phyloP scores from a whole-genome alignment of 2,329 filamentous ascomycete species.

The Sporothrix sp. region DNA sequence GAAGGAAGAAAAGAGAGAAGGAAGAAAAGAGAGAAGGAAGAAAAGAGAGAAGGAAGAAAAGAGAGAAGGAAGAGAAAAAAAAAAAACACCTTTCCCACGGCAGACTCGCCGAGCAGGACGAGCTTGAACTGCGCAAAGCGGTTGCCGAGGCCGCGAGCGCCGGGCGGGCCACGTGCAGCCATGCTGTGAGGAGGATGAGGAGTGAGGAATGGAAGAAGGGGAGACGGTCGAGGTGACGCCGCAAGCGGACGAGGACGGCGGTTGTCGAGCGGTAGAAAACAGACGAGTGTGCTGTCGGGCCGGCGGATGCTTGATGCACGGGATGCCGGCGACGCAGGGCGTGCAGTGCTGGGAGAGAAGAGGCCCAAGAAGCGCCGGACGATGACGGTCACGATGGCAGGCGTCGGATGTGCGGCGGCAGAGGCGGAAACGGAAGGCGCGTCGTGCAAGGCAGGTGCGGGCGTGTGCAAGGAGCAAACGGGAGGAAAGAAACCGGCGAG shows the following conservation, averaged over 20 bases:
- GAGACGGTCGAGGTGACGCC: background rate
- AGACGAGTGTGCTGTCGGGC: too few species aligned
- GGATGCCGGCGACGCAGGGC: too few species aligned
- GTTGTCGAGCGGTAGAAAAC: too few species aligned
- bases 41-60: slow-evolving; percentile 15
- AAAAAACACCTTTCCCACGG: slow-evolving; percentile 79
- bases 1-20: slow-evolving; percentile 9
- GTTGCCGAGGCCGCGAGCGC: slow-evolving; percentile 57
- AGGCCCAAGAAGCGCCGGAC: too few species aligned
- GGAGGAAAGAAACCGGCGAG: too few species aligned
- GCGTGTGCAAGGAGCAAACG: background rate
- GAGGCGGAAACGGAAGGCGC: too few species aligned
- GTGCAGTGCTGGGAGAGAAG: too few species aligned
- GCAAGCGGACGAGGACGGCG: too few species aligned
- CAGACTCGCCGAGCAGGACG: slow-evolving; percentile 92
- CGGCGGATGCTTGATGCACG: too few species aligned
- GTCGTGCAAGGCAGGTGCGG: background rate
- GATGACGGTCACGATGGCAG: background rate
- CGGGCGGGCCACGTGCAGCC: slow-evolving; percentile 67
- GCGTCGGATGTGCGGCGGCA: too few species aligned
- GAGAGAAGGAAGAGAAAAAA: background rate
- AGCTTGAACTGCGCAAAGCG: slow-evolving; percentile 99
- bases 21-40: too few species aligned
- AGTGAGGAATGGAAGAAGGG: background rate
- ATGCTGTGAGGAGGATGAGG: slow-evolving; percentile 38